These are phyloP conservation scores for Polymyxa betae DNA, from an alignment of 208 protist species.

Conservation along the genomic window DNA sequence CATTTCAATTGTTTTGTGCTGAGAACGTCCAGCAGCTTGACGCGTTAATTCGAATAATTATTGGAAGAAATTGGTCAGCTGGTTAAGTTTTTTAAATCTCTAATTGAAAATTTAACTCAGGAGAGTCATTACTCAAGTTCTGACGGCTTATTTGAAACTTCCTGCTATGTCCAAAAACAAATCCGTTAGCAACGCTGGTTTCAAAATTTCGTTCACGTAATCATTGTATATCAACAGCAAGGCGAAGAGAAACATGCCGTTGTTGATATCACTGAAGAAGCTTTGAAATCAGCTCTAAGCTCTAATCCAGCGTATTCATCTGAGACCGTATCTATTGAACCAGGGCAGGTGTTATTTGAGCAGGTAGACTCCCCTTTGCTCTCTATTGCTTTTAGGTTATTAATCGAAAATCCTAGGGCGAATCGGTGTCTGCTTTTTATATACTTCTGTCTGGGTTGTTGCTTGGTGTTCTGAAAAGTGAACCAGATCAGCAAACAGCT, in stretches of 20 bases:
- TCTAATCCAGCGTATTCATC: neutral
- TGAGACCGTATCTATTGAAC: neutral
- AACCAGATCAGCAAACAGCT: neutral
- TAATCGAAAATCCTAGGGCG: neutral
- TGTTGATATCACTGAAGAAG: neutral
- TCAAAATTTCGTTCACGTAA: neutral
- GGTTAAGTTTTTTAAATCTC: neutral
- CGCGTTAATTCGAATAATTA: conserved; percentile 13
- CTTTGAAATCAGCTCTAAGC: neutral
- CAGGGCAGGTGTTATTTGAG: conserved; percentile 30
- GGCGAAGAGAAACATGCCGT: conserved; percentile 18
- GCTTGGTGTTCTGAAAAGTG: neutral
- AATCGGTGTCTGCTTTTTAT: neutral
- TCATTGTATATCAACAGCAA: neutral
- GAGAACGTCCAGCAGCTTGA: neutral
- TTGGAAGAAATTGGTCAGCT: neutral
- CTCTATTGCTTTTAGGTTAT: neutral
- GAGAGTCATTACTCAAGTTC: neutral
- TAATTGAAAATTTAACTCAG: neutral
- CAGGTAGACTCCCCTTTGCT: neutral
- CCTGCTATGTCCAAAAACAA: neutral
- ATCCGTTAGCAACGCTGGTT: neutral
- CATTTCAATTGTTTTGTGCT: neutral
- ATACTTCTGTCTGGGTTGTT: neutral
- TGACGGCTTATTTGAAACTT: neutral